Evolutionary conservation across 768 basidiomycete genomes (phyloP).

Genomic region (Porphyrellus cyaneotinctus): DNA sequence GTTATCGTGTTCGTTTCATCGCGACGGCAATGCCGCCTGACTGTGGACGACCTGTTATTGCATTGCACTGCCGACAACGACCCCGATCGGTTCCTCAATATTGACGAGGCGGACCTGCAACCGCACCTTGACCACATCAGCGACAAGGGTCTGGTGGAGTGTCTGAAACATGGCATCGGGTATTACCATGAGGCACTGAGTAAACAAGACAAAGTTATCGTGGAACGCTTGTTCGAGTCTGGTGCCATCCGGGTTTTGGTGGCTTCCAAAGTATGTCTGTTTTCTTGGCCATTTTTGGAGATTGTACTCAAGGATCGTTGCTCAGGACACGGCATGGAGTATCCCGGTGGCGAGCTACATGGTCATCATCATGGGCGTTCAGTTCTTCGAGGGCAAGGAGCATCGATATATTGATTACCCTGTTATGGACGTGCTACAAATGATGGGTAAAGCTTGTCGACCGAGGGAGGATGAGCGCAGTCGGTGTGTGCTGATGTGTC

Average conservation of each 20-base stretch:
- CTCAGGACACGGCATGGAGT: constrained; percentile 92
- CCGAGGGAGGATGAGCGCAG: constrained; percentile 85
- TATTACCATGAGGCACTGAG: constrained; percentile 93
- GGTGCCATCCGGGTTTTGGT: constrained; percentile 94
- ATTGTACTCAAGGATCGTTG: neutral
- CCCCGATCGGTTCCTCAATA: constrained; percentile 83
- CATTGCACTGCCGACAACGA: constrained; percentile 89
- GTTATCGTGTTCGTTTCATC: constrained; percentile 93
- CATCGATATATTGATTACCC: constrained; percentile 98
- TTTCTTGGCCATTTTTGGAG: neutral
- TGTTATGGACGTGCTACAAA: constrained; percentile 96
- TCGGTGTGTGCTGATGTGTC: constrained; percentile 95
- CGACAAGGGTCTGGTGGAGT: neutral
- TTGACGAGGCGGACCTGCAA: constrained; percentile 75
- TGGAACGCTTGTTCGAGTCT: constrained; percentile 87
- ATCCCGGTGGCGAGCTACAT: constrained; percentile 92
- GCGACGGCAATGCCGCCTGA: constrained; percentile 88
- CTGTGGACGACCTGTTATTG: constrained; percentile 84
- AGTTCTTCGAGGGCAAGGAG: constrained; percentile 93
- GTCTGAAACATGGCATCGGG: constrained; percentile 75
- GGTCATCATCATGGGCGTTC: constrained; percentile 99
- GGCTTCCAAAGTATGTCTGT: constrained; percentile 73
- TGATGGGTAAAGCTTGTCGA: constrained; percentile 98
- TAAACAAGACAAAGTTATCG: constrained; percentile 91
- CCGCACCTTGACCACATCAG: constrained; percentile 65